Conservation (phyloP, 2,329 filamentous ascomycete species). For the Botrytis tulipae region DNA sequence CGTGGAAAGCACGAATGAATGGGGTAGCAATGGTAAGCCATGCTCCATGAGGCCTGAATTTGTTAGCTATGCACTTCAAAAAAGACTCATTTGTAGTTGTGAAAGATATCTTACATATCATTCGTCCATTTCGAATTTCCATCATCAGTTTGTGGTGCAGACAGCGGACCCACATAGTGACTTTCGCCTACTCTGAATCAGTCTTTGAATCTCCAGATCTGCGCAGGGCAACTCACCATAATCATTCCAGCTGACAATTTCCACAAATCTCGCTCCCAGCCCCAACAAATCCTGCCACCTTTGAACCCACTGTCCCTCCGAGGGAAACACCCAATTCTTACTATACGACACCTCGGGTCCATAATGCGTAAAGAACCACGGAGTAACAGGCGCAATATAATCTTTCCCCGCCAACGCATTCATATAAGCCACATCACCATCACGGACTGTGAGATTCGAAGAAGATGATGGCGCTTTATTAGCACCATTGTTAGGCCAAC, state of each 20-base stretch:
- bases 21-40: constrained; percentile 16
- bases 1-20: constrained; percentile 14
- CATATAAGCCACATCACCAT: constrained; percentile 8
- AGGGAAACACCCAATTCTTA: constrained; percentile 21
- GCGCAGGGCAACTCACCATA: not conserved
- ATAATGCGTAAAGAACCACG: constrained; percentile 20
- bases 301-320: constrained; percentile 2
- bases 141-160: constrained; percentile 14
- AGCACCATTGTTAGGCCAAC: constrained; percentile 17
- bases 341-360: constrained; percentile 15
- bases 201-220: not conserved
- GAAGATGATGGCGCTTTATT: constrained; percentile 7
- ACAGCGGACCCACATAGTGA: constrained; percentile 16
- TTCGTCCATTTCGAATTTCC: constrained; percentile 21
- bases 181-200: constrained; percentile 13
- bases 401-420: not conserved
- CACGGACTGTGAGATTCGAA: not conserved
- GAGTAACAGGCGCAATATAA: constrained; percentile 15
- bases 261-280: not conserved
- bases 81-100: not conserved
- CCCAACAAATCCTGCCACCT: constrained; percentile 12
- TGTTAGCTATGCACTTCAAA: not conserved
- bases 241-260: constrained; percentile 20
- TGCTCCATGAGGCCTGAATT: constrained; percentile 6
- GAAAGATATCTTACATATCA: not conserved